Evolutionary conservation across 768 basidiomycete genomes (phyloP).

Genomic region (Lactifluus rugatus): DNA sequence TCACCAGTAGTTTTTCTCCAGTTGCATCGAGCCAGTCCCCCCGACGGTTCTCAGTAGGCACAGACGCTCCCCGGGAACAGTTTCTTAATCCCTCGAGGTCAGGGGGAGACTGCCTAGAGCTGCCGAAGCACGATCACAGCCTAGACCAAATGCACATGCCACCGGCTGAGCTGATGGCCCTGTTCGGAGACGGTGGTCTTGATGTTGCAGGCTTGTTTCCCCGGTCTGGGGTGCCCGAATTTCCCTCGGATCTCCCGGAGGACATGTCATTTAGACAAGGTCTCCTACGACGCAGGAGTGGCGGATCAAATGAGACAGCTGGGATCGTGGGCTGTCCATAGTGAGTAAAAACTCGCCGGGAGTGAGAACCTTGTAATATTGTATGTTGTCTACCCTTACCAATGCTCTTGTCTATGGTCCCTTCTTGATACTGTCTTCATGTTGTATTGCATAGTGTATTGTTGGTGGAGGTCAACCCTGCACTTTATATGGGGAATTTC

Average conservation of each 20-base stretch:
- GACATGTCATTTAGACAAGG: not conserved
- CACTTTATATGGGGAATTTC: too few species aligned
- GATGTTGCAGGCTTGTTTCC: slow-evolving; percentile 3
- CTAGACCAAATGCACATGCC: not conserved
- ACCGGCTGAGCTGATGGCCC: slow-evolving; percentile 12
- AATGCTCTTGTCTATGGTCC: not conserved
- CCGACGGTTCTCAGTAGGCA: not conserved
- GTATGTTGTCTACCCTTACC: not conserved
- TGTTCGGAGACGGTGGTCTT: slow-evolving; percentile 8
- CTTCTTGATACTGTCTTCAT: not conserved
- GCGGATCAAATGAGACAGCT: not conserved
- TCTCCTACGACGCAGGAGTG: not conserved
- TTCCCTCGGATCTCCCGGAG: not conserved
- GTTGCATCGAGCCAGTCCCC: not conserved
- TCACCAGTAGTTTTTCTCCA: not conserved
- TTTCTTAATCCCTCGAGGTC: not conserved
- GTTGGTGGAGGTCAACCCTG: not conserved
- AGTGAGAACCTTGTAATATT: not conserved
- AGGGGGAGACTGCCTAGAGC: not conserved
- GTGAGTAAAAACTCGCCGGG: not conserved
- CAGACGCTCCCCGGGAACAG: not conserved
- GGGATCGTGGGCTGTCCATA: not conserved
- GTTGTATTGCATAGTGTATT: not conserved
- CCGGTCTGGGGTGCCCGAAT: not conserved
- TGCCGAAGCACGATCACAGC: not conserved